Conservation (phyloP, 768 basidiomycete genomes). For the Saitozyma sp. region DNA sequence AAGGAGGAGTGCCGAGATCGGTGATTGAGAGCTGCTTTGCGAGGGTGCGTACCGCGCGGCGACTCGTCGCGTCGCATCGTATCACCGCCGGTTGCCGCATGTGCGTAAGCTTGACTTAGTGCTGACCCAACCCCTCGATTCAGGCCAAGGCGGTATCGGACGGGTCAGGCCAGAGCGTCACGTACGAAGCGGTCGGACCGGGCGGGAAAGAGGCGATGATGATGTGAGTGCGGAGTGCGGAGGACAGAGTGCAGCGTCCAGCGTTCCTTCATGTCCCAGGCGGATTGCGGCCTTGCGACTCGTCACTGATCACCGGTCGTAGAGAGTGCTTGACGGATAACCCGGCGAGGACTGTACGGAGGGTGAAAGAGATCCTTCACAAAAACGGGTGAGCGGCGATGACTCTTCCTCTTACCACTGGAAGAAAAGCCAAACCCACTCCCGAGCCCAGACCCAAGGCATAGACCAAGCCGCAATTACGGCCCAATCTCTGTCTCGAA, state of each 20-base stretch:
- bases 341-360: constrained; percentile 31
- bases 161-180: constrained; percentile 40
- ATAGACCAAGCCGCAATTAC: no score
- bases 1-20: constrained; percentile 40
- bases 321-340: constrained; percentile 49
- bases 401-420: neutral
- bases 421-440: neutral
- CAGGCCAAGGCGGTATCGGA: constrained; percentile 31
- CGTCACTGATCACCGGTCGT: neutral
- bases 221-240: constrained; percentile 43
- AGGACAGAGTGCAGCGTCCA: no score
- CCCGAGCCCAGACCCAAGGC: no score
- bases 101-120: neutral
- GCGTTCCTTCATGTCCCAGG: neutral
- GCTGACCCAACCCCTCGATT: neutral
- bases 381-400: constrained; percentile 29
- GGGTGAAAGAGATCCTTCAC: constrained; percentile 41
- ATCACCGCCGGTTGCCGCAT: no score
- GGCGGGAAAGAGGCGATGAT: constrained; percentile 47
- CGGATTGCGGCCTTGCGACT: neutral
- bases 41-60: constrained; percentile 20
- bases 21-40: constrained; percentile 43
- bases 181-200: constrained; percentile 47
- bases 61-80: neutral
- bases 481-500: no score